phyloP scores from a whole-genome alignment of 768 basidiomycete genomes.

The Xerocomellus dryophilus region DNA sequence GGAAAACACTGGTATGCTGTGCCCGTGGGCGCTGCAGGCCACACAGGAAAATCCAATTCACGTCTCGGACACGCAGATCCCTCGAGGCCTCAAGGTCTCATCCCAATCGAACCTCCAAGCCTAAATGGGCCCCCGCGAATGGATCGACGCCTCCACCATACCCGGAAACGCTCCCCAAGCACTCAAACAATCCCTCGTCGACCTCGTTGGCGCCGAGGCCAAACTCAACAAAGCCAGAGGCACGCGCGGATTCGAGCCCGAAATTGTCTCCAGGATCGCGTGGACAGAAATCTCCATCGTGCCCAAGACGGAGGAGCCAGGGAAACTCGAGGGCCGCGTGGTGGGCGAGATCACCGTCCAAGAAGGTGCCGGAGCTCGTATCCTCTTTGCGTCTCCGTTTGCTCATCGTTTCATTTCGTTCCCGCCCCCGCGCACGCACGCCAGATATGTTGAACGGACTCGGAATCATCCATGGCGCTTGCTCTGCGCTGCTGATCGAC shows the following conservation, averaged over 20 bases:
- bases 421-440: too few species aligned
- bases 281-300: slow-evolving; percentile 43
- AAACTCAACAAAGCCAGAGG: slow-evolving; percentile 7
- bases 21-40: too few species aligned
- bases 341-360: slow-evolving; percentile 43
- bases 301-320: slow-evolving; percentile 44
- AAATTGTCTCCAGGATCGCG: slow-evolving; percentile 23
- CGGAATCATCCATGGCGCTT: slow-evolving; percentile 53
- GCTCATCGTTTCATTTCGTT: neutral
- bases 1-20: too few species aligned
- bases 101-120: too few species aligned
- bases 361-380: slow-evolving; percentile 34
- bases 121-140: slow-evolving; percentile 12
- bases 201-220: slow-evolving; percentile 11
- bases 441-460: slow-evolving; percentile 51
- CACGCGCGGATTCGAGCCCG: slow-evolving; percentile 22
- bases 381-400: neutral
- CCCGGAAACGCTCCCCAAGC: slow-evolving; percentile 28
- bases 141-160: slow-evolving; percentile 21
- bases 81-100: too few species aligned
- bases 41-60: too few species aligned
- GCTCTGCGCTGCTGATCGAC: slow-evolving; percentile 53
- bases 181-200: slow-evolving; percentile 28
- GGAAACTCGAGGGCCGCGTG: slow-evolving; percentile 43
- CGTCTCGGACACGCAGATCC: too few species aligned